phyloP scores from a whole-genome alignment of 2,329 filamentous ascomycete species.

The Fusarium bactridioides region DNA sequence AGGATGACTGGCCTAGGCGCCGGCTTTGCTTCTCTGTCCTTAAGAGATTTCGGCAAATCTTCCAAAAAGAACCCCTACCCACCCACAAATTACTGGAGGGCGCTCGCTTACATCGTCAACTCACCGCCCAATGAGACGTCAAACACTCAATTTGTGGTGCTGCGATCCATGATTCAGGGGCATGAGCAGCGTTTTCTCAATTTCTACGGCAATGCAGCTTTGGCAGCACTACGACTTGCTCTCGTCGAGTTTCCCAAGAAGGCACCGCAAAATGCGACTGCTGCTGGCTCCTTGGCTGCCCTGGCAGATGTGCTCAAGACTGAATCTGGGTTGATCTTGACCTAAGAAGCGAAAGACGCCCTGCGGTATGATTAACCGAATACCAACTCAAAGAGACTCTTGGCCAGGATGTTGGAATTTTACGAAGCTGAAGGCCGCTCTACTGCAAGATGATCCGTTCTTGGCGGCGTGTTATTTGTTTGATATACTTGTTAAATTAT shows the following conservation, averaged over 20 bases:
- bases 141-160: slow-evolving; percentile 76
- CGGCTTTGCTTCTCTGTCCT: slow-evolving; percentile 82
- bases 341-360: slow-evolving; percentile 36
- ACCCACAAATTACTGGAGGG: slow-evolving; percentile 82
- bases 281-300: slow-evolving; percentile 61
- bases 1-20: slow-evolving; percentile 85
- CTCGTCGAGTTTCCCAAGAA: slow-evolving; percentile 76
- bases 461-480: slow-evolving; percentile 26
- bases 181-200: slow-evolving; percentile 78
- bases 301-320: slow-evolving; percentile 61
- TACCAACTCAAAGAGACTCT: neutral
- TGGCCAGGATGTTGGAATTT: slow-evolving; percentile 20
- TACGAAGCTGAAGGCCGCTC: slow-evolving; percentile 1
- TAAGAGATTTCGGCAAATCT: slow-evolving; percentile 81
- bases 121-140: slow-evolving; percentile 72
- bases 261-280: slow-evolving; percentile 56
- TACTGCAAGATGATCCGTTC: slow-evolving; percentile 2
- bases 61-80: slow-evolving; percentile 77
- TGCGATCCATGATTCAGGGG: slow-evolving; percentile 75
- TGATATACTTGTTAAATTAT: slow-evolving; percentile 37
- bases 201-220: slow-evolving; percentile 80
- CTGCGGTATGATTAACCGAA: neutral
- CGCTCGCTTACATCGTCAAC: slow-evolving; percentile 79
- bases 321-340: slow-evolving; percentile 59
- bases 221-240: slow-evolving; percentile 74